Base-by-base conservation (phyloP, 2,329 filamentous ascomycete genomes). In the Neocatenulostroma microsporum region DNA sequence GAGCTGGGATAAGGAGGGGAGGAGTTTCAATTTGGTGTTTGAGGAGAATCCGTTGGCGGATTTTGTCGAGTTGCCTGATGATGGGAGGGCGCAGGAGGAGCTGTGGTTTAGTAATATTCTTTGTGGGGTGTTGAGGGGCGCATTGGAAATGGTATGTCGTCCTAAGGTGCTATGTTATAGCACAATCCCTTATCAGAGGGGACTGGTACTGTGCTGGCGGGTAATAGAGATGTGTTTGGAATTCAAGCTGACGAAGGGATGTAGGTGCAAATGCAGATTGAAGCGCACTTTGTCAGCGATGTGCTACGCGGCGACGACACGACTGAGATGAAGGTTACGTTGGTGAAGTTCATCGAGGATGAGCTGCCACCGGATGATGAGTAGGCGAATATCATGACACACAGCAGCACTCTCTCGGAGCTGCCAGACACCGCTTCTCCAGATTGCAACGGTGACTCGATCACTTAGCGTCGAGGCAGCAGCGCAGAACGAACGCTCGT, bases 101-200 rank as follows among this genome's bases (percentile, higher is more conserved):
- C 69, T 98, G 25, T 98, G 91, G 91, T 98, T 93, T 62, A 95
- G 87, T 4, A 98, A 96, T 63, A 93, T 98, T 39, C 74, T 96
- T 28, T 95, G 91, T 53, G 91, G 91, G 28, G 84, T 98, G 28
- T 68, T 98, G 43, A 74, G 91, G 50, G 91, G 91, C 11, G 82
- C 89, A 1, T 63, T 98, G 41, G 91, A 98, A 63, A 98, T 98
- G 91, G 89, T 96, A 56, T 49, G 66, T 54, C 20, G 29, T 17
- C n/a, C n/a, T n/a, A n/a, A n/a, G n/a, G n/a, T n/a, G n/a, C n/a
- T n/a, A n/a, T n/a, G n/a, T n/a, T n/a, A n/a, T n/a, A n/a, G n/a
- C n/a, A n/a, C n/a, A n/a, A n/a, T n/a, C n/a, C n/a, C n/a, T n/a
- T n/a, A n/a, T n/a, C n/a, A n/a, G n/a, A n/a, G n/a, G n/a, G n/a